phyloP scores from a whole-genome alignment of 306 rosid species.

The Vicia faba region DNA sequence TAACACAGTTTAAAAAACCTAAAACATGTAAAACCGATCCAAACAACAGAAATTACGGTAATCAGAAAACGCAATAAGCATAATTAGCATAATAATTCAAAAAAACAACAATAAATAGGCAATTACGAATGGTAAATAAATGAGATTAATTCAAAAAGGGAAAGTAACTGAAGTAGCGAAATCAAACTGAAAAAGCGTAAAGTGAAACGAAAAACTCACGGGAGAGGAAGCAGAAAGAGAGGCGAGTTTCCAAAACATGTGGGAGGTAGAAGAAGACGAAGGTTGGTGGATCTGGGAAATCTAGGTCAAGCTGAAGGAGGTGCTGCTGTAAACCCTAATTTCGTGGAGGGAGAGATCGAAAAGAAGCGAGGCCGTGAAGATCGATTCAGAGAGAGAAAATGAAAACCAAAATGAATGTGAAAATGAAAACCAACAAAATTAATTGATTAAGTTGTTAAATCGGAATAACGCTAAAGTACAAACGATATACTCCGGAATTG shows the following conservation, averaged over 20 bases:
- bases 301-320: slow-evolving; percentile 24
- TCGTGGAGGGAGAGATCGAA: slow-evolving; percentile 59
- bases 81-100: neutral
- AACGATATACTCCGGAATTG: slow-evolving; percentile 43
- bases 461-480: slow-evolving; percentile 47
- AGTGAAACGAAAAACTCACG: slow-evolving; percentile 52
- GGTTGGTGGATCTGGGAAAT: slow-evolving; percentile 56
- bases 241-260: slow-evolving; percentile 98
- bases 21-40: slow-evolving; percentile 33
- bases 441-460: slow-evolving; percentile 2
- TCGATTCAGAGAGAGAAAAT: slow-evolving; percentile 42
- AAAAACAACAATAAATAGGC: neutral
- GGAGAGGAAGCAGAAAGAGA: slow-evolving; percentile 93
- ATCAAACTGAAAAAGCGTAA: slow-evolving; percentile 26
- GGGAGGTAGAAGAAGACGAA: slow-evolving; percentile 47
- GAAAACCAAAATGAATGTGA: neutral
- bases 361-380: slow-evolving; percentile 64
- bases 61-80: neutral
- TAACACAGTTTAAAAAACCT: slow-evolving; percentile 14
- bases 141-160: slow-evolving; percentile 17
- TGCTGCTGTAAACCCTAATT: slow-evolving; percentile 77
- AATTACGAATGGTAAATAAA: neutral
- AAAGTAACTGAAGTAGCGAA: slow-evolving; percentile 27
- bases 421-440: slow-evolving; percentile 22
- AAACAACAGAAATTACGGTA: slow-evolving; percentile 19